Evolutionary conservation across 73 alveolate genomes (phyloP), one percentile per base, ranked within the genome.

Genomic region (Urostyla sp.): DNA sequence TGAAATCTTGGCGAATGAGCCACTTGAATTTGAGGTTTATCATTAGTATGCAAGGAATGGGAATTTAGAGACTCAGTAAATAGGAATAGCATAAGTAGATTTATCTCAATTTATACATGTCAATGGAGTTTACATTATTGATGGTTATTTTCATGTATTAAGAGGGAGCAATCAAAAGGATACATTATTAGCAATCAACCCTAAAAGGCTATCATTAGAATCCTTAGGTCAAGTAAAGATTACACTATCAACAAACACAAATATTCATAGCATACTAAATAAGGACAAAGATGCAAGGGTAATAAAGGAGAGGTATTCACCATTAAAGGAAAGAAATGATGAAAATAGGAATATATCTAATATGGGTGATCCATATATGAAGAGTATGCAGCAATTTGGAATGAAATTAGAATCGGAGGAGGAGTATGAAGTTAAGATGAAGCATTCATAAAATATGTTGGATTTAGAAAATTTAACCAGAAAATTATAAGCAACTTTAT

Each of bases 21-120:
- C 83, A 1, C 53, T 69, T 13, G 83, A 69, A 48, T 69, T 69
- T 34, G 83, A 69, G 48, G 83, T 69, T 1, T 69, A 69, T 34
- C 83, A 69, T 48, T 69, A 69, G 23, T 31, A 37, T 46, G 1
- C 72, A 30, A 44, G 23, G 56, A 69, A 46, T 37, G 83, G 49
- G 31, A n/a, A 44, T 7, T 16, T 23, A 5, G 15, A 28, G 16
- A 44, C 40, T 11, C 26, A 45, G 7, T 49, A 46, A 49, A 44
- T 69, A 1, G 83, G 83, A 24, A 69, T 69, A 10, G 83, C 83
- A 7, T 69, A 69, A 46, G 48, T 69, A 2, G 83, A 69, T 30
- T 37, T 69, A 16, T 46, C 72, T 13, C 60, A 36, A 26, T 46
- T 69, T 67, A 40, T 69, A 24, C 49, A 37, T 28, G 83, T 69